Evolutionary conservation across 192 early-diverging fungal genomes (phyloP).

Genomic region (Coemansia umbellata): DNA sequence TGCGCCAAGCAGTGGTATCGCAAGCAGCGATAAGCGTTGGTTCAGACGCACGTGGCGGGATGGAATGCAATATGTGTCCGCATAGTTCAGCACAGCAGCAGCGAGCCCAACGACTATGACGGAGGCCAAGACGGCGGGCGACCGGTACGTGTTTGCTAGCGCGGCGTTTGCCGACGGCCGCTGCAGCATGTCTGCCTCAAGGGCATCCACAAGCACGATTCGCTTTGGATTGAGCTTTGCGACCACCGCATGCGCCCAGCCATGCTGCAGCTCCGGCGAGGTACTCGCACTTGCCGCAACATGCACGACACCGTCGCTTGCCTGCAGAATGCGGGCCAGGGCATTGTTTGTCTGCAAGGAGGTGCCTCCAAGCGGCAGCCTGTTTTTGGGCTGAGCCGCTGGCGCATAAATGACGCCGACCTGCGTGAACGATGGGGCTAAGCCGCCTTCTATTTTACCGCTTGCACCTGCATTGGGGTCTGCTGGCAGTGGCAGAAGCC

Average conservation of each 20-base stretch:
- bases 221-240: constrained; percentile 10
- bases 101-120: constrained; percentile 26
- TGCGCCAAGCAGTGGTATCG: not conserved
- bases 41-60: constrained; percentile 24
- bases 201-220: constrained; percentile 17
- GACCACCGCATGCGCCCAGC: constrained; percentile 24
- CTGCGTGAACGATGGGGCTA: constrained; percentile 2
- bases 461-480: no score
- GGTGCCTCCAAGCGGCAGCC: constrained; percentile 2
- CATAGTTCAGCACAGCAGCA: constrained; percentile 41
- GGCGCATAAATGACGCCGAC: constrained; percentile 36
- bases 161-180: not conserved
- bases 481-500: constrained; percentile 6
- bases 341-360: constrained; percentile 14
- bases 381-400: not conserved
- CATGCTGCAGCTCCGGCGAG: constrained; percentile 36
- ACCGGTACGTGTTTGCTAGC: constrained; percentile 10
- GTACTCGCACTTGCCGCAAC: constrained; percentile 11
- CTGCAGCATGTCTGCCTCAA: not conserved
- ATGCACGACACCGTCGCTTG: not conserved
- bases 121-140: constrained; percentile 39
- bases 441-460: not conserved
- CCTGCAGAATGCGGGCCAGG: constrained; percentile 17
- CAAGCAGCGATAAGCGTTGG: not conserved
- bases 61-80: constrained; percentile 15